Evolutionary conservation across 2,329 filamentous ascomycete species (phyloP), one percentile per base, ranked within the genome.

Genomic region (Cordyceps farinosa): DNA sequence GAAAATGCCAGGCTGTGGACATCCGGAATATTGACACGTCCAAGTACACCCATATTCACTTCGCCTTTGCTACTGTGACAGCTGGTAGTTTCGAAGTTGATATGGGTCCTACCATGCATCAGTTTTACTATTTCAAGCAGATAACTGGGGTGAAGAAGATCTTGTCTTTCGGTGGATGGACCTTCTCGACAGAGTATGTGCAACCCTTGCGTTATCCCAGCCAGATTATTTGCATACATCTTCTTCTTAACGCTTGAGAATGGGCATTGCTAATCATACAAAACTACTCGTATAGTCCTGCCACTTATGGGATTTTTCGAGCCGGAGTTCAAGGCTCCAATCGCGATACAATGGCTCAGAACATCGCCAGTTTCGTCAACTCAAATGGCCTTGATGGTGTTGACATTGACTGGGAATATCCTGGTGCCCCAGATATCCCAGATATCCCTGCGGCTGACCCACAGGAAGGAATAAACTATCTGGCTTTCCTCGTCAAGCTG

Each of bases 121-220:
- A 76, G 55, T 78, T 74, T 38, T 54, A 69, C 0, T 51, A 66
- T 1, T 76, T 78, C 56, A 70, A 66, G 50, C 47, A 61, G 0
- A 40, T 71, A 8, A 64, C 30, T 0, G 66, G 67, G 2, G 34
- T 70, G 2, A 76, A 78, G 62, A 69, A 67, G 13, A 75, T 81
- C 38, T 9, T 81, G 2, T 74, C 76, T 0, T 76, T 82, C 65
- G 79, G 79, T 13, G 79, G 79, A 10, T 82, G 79, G 79, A 69
- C 67, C 1, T 79, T 77, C 63, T 78, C 74, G 0, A 79, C 77
- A 0, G 69, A 63, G 0, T n/a, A n/a, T n/a, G n/a, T n/a, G n/a
- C n/a, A n/a, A n/a, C n/a, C n/a, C n/a, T n/a, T n/a, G n/a, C n/a
- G n/a, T n/a, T n/a, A n/a, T n/a, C n/a, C n/a, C n/a, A n/a, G n/a